A percentile compares a stretch with the other conserved stretches of the same genome.
phyloP scores from a whole-genome alignment of 441 rosid species.

The Pelargonium hybrid region DNA sequence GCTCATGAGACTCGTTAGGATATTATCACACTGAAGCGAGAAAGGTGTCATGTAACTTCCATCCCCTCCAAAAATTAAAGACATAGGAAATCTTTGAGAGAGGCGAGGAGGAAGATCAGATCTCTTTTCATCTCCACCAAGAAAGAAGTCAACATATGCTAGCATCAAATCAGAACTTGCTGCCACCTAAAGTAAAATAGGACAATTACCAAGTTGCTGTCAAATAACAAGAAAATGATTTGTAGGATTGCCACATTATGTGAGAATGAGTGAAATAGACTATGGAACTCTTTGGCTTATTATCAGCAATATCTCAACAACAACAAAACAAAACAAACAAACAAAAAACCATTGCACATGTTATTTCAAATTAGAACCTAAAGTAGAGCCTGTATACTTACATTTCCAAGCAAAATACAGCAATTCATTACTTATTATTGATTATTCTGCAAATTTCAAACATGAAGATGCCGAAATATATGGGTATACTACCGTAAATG shows the following conservation, averaged over 20 bases:
- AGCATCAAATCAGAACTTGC: slow-evolving; percentile 94
- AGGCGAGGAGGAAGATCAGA: slow-evolving; percentile 87
- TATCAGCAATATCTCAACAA: no score
- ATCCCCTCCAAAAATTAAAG: slow-evolving; percentile 90
- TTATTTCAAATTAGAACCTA: no score
- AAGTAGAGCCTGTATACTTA: no score
- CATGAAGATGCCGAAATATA: no score
- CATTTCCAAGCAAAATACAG: no score
- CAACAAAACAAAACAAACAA: no score
- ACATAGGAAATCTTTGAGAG: slow-evolving; percentile 69
- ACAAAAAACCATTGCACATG: no score
- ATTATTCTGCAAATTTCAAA: no score
- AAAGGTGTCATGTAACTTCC: slow-evolving; percentile 98
- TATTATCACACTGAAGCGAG: slow-evolving; percentile 87
- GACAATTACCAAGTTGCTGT: neutral
- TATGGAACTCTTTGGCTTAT: neutral
- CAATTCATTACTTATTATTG: no score
- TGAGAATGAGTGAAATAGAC: neutral
- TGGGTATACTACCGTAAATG: no score
- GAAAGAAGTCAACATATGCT: slow-evolving; percentile 94
- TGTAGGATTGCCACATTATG: neutral
- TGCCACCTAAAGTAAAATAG: slow-evolving; percentile 55
- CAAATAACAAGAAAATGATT: neutral
- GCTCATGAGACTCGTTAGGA: slow-evolving; percentile 82
- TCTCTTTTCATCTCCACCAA: slow-evolving; percentile 99